These are phyloP conservation scores for Blastobotrys persicus DNA, from an alignment of 1,139 yeast species.

Conservation along the genomic window DNA sequence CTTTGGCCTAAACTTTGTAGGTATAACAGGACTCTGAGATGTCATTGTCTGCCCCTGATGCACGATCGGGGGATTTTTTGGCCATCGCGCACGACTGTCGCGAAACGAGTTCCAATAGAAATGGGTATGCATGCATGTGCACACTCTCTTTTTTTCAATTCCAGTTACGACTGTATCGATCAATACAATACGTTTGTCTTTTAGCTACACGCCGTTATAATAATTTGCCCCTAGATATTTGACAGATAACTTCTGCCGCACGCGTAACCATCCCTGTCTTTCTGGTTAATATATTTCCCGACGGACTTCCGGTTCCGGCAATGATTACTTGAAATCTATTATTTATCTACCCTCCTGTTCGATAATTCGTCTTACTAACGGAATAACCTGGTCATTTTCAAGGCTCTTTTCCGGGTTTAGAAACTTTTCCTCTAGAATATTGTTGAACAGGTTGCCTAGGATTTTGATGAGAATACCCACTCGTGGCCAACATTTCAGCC, in stretches of 20 bases:
- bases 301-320: background rate
- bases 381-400: conserved; percentile 2
- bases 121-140: background rate
- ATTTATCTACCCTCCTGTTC: conserved; percentile 3
- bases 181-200: no score
- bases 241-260: background rate
- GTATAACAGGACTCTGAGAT: background rate
- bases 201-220: no score
- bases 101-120: no score
- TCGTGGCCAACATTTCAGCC: conserved; percentile 88
- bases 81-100: no score
- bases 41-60: conserved; percentile 2
- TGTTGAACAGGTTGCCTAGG: conserved; percentile 62
- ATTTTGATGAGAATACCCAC: conserved; percentile 82
- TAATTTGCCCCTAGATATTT: background rate
- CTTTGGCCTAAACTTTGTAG: conserved; percentile 13
- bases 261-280: background rate
- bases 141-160: background rate
- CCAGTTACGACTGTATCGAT: no score
- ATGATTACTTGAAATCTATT: no score
- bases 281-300: background rate
- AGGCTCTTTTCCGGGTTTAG: conserved; percentile 38
- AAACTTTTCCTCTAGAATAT: conserved; percentile 58
- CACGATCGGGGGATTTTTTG: no score
- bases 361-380: background rate